Evolutionary conservation across 2,329 filamentous ascomycete species (phyloP).

Genomic region (Trichoderma hamatum): DNA sequence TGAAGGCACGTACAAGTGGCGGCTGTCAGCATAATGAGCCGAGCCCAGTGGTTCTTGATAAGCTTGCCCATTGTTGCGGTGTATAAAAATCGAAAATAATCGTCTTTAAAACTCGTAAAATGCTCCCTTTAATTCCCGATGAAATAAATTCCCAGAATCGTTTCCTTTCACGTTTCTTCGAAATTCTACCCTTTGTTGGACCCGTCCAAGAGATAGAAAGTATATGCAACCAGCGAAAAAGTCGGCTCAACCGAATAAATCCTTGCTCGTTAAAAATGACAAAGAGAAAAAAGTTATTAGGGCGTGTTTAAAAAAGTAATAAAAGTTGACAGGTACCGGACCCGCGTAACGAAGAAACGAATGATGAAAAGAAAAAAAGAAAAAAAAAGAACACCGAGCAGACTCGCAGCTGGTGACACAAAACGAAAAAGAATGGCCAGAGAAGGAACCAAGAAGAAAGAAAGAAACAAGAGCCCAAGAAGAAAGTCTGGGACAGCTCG

Average conservation of each 20-base stretch:
- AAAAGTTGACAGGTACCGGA: constrained; percentile 53
- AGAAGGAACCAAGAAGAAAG: constrained; percentile 15
- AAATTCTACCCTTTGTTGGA: constrained; percentile 1
- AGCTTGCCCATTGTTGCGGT: constrained; percentile 79
- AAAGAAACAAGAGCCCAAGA: neutral
- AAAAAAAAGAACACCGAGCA: constrained; percentile 18
- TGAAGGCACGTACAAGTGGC: constrained; percentile 64
- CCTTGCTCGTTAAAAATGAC: neutral
- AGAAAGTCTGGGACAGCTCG: neutral
- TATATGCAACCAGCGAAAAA: constrained; percentile 21
- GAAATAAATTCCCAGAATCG: neutral
- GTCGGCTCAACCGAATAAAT: constrained; percentile 36
- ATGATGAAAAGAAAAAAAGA: constrained; percentile 34
- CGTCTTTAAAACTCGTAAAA: neutral
- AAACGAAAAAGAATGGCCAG: constrained; percentile 23
- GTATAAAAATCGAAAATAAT: constrained; percentile 2
- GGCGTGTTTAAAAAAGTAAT: constrained; percentile 26
- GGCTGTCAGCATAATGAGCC: constrained; percentile 87
- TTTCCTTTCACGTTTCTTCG: neutral
- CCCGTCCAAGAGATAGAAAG: neutral
- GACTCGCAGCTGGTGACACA: constrained; percentile 19
- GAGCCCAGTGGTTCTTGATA: constrained; percentile 99
- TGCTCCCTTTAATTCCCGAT: neutral
- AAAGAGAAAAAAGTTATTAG: constrained; percentile 33
- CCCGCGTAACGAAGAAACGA: constrained; percentile 41